Evolutionary conservation across 352 stramenopile genomes (phyloP), one percentile per base, ranked within the genome.

Genomic region (Elongisporangium prolatum): DNA sequence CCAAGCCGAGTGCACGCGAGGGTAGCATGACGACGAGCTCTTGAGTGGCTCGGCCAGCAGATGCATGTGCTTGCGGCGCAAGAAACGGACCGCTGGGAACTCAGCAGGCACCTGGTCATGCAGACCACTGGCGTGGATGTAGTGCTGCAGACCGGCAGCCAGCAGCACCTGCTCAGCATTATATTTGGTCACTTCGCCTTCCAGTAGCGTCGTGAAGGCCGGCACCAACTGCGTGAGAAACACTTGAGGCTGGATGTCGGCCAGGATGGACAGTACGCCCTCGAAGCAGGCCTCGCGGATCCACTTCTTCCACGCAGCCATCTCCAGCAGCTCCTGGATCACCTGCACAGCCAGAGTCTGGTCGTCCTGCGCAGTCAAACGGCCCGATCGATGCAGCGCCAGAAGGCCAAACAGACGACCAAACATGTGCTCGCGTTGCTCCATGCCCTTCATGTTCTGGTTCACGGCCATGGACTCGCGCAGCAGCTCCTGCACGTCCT

Each of bases 341-440:
- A 92, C 67, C 3, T 60, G 60, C 11, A 81, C 70, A 24, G 77
- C 64, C 13, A 80, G 56, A 14, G 61, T 59, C 52, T 73, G 57
- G 28, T 86, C 69, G 6, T 66, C 59, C 16, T 61, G 71, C 48
- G 72, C 65, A 3, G 13, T 21, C 25, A 97, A 63, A 6, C 87
- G 72, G 11, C 80, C 83, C 8, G 82, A 95, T 54, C 85, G 82
- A 49, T 91, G 75, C 55, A 97, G 55, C 18, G 88, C 86, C 52
- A 96, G 72, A 56, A 96, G 70, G 5, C 88, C 89, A 55, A 97
- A 96, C 20, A 97, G 71, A 17, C 88, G 86, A 17, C 91, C 91
- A 62, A 97, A 95, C 79, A 96, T 87, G 74, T 95, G 81, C 59
- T 97, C 91, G 54, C 91, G 80, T 73, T 97, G 88, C 63, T 97